Evolutionary conservation across 2,329 filamentous ascomycete genomes (phyloP), one percentile per base, ranked within the genome.

Genomic region (Apiospora koreana): DNA sequence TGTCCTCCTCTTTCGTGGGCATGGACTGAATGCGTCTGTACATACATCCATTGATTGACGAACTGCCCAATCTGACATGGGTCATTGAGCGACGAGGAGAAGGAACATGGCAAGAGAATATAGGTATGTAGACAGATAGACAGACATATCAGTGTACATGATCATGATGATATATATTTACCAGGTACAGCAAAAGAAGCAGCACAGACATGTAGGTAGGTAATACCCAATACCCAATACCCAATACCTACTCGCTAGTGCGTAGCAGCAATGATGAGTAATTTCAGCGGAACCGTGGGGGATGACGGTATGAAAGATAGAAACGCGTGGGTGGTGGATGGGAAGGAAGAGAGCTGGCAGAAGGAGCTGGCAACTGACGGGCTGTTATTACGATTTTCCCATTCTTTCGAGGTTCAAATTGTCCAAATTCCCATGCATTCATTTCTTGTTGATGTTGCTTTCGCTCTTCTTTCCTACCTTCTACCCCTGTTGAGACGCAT

Each of bases 381-480:
- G 54, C 54, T 62, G 14, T 62, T 62, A 62, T 62, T 38, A 14
- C 31, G 31, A 62, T 62, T 67, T 67, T 35, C 65, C 21, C 41
- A 43, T 67, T 67, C 65, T 67, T 67, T 46, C 42, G 25, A 46
- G 3, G 10, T 35, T 46, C 41, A 67, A 43, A 67, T 45, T 35
- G 42, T 46, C 65, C 23, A 45, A 12, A 67, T 67, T 67, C 41
- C 65, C 23, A 25, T 67, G 42, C 65, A 21, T 67, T 46, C 31
- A 46, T 46, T 67, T 18, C 46, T 46, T 42, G 46, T 67, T 42
- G 31, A n/a, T 67, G 18, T 46, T 67, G 42, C 45, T 46, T 43
- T 46, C 65, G 42, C 42, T 67, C 65, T 43, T 46, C 45, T 67
- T 67, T 43, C 65, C 42, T 42, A 67, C 65, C 65, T 66, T 46